Conservation (phyloP, 768 basidiomycete species). For the Coprinopsis cinerea region DNA sequence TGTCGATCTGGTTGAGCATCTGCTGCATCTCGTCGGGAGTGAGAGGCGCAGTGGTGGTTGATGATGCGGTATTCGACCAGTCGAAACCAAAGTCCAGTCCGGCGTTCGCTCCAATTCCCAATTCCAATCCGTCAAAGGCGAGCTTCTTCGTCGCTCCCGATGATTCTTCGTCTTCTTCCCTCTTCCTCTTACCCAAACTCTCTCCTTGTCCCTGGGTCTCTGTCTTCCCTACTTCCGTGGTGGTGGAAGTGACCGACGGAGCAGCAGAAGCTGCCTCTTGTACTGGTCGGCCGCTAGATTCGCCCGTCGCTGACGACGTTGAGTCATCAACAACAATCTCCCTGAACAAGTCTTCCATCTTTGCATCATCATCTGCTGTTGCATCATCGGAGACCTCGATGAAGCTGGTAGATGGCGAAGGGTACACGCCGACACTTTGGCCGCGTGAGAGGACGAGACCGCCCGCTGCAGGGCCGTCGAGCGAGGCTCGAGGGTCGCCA, state of each 20-base stretch:
- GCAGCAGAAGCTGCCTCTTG: conserved; percentile 15
- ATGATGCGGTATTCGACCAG: conserved; percentile 11
- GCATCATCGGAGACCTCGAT: conserved; percentile 29
- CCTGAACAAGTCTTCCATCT: conserved; percentile 64
- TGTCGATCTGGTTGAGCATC: conserved; percentile 16
- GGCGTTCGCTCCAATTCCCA: not conserved
- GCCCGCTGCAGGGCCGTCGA: conserved; percentile 93
- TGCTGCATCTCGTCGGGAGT: conserved; percentile 17
- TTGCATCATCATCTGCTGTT: conserved; percentile 56
- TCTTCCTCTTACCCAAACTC: conserved; percentile 10
- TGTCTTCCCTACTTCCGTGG: conserved; percentile 17
- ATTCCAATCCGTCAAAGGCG: conserved; percentile 3
- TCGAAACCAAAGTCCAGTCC: conserved; percentile 10
- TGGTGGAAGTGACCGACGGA: conserved; percentile 13
- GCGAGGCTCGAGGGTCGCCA: conserved; percentile 71
- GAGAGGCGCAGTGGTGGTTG: conserved; percentile 16
- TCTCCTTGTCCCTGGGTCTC: not conserved
- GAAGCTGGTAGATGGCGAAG: conserved; percentile 18
- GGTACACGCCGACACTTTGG: conserved; percentile 19
- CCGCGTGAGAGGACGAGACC: conserved; percentile 28
- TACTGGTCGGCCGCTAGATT: conserved; percentile 10
- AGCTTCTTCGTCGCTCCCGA: conserved; percentile 8
- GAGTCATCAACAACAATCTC: conserved; percentile 54
- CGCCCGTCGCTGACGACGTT: conserved; percentile 30
- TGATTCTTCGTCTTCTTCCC: conserved; percentile 11